Conservation (phyloP, 2,329 filamentous ascomycete genomes). For the Epichloe typhina region DNA sequence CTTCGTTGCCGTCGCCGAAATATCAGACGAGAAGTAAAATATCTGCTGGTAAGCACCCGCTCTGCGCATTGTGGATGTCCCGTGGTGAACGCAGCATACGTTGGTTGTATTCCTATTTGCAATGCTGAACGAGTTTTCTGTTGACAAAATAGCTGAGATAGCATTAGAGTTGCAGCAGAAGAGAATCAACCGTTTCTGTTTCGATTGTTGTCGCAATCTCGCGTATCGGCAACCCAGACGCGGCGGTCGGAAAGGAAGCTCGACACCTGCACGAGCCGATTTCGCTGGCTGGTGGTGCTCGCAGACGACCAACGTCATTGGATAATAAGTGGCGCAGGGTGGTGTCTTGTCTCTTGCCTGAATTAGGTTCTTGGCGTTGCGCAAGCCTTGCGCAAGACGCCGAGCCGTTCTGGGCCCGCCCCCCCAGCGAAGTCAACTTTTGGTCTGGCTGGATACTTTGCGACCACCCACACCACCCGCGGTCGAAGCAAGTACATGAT, state of each 20-base stretch:
- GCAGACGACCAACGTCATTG: constrained; percentile 7
- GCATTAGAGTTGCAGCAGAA: too few species aligned
- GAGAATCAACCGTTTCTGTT: too few species aligned
- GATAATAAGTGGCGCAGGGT: neutral
- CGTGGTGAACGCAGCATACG: neutral
- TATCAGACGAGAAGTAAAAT: neutral
- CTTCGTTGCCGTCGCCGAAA: neutral
- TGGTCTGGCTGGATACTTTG: too few species aligned
- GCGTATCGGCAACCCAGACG: neutral
- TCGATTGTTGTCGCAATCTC: neutral
- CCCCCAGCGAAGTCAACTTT: too few species aligned
- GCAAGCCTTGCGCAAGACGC: too few species aligned
- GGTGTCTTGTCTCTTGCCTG: too few species aligned
- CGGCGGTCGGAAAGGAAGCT: neutral
- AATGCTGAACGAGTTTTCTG: too few species aligned
- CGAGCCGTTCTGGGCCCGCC: too few species aligned
- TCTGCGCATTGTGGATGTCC: neutral
- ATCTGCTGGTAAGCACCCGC: neutral
- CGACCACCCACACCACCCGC: neutral
- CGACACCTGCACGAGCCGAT: constrained; percentile 9
- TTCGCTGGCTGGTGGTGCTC: constrained; percentile 8
- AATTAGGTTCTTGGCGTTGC: too few species aligned
- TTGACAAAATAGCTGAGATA: too few species aligned
- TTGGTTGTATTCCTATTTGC: too few species aligned
- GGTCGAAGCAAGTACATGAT: neutral